Evolutionary conservation across 176 grass and related monocot genomes (phyloP), one percentile per base, ranked within the genome.

Genomic region (Tuctoria greenei): DNA sequence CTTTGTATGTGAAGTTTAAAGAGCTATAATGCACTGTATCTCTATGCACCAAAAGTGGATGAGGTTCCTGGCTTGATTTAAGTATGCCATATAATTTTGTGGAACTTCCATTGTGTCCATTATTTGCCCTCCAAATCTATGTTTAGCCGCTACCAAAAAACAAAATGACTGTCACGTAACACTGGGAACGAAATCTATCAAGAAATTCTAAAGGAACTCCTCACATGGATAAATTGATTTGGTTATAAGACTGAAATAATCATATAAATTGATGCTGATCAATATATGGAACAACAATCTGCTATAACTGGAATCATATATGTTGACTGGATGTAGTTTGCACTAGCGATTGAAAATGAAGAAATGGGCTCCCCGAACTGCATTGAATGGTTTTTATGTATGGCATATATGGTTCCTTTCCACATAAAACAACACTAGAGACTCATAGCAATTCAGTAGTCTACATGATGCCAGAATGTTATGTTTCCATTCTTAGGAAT

Each of bases 221-320:
- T 16, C 14, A 17, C 66, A 80, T 76, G 27, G 42, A 76, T 46
- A 27, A 49, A 63, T 58, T 35, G 41, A 49, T 9, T 76, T 76
- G 24, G 38, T 50, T 11, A 49, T 3, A 46, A 50, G 6, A 66
- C 43, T 0, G 0, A 59, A 64, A 73, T 4, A 15, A 5, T 73
- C 34, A 31, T 23, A 35, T 23, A 35, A 8, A 18, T 64, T 36
- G 28, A 76, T 60, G 18, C 24, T 68, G 67, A 58, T 31, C 1
- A 45, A 68, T 79, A 21, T 31, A 79, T 69, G 65, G 25, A 58
- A 68, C 15, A 58, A 7, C 36, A 68, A 44, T 26, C 24, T 45
- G 42, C 1, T 17, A 11, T 17, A 60, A 59, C 64, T 57, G n/a
- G 37, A 68, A 79, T 45, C 13, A 34, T 59, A 69, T 59, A 8